Percentiles rank a stretch among this genome's conserved stretches.
Conservation (phyloP, 2,329 filamentous ascomycete species). For the Aspergillus chevalieri region DNA sequence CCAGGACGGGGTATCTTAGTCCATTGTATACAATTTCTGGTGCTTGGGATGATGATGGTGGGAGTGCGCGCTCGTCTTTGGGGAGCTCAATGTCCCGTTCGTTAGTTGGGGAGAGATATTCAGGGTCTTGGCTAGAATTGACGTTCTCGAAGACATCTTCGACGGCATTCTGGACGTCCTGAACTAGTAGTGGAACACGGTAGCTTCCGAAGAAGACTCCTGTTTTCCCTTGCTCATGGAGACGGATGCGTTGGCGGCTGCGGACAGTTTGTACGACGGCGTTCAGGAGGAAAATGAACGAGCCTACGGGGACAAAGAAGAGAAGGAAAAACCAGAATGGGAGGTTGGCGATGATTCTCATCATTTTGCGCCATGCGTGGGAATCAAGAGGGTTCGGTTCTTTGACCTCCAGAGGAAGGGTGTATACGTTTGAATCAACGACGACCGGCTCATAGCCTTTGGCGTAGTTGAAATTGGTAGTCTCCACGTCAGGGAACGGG, state of each 20-base stretch:
- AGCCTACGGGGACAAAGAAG: constrained; percentile 67
- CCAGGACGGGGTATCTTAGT: constrained; percentile 57
- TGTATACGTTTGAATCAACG: constrained; percentile 49
- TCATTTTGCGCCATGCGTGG: constrained; percentile 28
- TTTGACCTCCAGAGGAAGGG: constrained; percentile 23
- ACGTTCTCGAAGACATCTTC: constrained; percentile 72
- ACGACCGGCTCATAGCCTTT: constrained; percentile 69
- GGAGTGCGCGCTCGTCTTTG: constrained; percentile 7
- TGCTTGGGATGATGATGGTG: neutral
- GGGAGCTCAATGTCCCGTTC: constrained; percentile 24
- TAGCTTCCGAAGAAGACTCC: constrained; percentile 66
- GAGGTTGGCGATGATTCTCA: constrained; percentile 45
- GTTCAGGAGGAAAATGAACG: constrained; percentile 67
- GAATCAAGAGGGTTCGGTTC: constrained; percentile 18
- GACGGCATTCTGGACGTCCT: constrained; percentile 67
- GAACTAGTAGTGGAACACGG: constrained; percentile 64
- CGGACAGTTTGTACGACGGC: constrained; percentile 69
- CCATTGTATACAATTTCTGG: neutral
- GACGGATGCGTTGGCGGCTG: constrained; percentile 66
- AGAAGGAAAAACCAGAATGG: constrained; percentile 61
- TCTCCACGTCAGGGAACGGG: constrained; percentile 64
- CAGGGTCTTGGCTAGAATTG: constrained; percentile 61
- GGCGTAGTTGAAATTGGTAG: constrained; percentile 66
- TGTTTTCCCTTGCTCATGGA: constrained; percentile 66
- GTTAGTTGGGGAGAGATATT: constrained; percentile 59